These are phyloP conservation scores for Dendrocalamus latiflorus DNA, from an alignment of 202 grass and related monocot genomes.

Conservation along the genomic window DNA sequence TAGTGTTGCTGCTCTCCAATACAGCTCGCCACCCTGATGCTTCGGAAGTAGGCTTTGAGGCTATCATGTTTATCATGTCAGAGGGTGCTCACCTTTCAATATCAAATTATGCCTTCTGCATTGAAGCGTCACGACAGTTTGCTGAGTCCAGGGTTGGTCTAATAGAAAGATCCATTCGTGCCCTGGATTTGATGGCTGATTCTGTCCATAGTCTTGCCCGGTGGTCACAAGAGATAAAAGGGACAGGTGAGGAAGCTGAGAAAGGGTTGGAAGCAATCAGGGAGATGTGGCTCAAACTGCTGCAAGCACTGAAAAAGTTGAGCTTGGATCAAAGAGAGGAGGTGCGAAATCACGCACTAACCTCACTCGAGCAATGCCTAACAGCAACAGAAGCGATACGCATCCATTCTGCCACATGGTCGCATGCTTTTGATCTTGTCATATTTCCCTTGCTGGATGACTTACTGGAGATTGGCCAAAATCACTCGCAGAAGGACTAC, in stretches of 20 bases:
- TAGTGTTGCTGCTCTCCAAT: constrained; percentile 84
- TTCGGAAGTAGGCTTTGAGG: constrained; percentile 85
- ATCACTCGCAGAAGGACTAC: constrained; percentile 90
- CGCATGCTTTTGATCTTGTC: constrained; percentile 82
- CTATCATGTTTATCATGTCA: constrained; percentile 82
- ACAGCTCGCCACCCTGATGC: constrained; percentile 94
- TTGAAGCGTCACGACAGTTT: constrained; percentile 86
- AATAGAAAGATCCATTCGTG: constrained; percentile 73
- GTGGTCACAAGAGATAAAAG: constrained; percentile 74
- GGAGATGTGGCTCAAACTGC: constrained; percentile 93
- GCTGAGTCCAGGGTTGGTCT: constrained; percentile 79
- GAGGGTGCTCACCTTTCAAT: constrained; percentile 73
- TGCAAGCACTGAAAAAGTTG: constrained; percentile 81
- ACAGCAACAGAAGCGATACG: constrained; percentile 57
- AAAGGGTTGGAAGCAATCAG: constrained; percentile 72
- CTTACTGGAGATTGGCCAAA: constrained; percentile 72
- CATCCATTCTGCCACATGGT: constrained; percentile 64
- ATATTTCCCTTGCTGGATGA: constrained; percentile 90
- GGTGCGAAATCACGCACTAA: constrained; percentile 82
- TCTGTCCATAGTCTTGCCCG: constrained; percentile 61
- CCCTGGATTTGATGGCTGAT: constrained; percentile 81
- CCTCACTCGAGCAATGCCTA: constrained; percentile 67
- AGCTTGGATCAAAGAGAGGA: constrained; percentile 95
- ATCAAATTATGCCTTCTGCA: constrained; percentile 77
- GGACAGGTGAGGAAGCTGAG: constrained; percentile 58